Percentiles rank a stretch among this genome's conserved stretches.
Conservation (phyloP, 805 yeast species). For the Pichia membranifaciens region DNA sequence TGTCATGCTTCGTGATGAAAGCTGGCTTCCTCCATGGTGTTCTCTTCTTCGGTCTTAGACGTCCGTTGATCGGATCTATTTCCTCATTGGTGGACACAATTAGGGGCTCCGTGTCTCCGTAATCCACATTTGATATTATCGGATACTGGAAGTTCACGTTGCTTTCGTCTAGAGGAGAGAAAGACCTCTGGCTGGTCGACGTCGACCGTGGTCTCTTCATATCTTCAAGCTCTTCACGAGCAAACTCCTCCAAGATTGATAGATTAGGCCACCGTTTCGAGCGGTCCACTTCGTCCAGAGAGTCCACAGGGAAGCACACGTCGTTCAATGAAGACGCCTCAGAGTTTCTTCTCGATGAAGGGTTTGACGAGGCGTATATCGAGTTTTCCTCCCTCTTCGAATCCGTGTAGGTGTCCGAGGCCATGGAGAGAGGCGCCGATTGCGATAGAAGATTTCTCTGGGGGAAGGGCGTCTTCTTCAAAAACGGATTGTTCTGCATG, state of each 20-base stretch:
- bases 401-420: neutral
- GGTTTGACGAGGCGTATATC: slow-evolving; percentile 45
- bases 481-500: neutral
- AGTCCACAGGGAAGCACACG: slow-evolving; percentile 84
- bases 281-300: slow-evolving; percentile 26
- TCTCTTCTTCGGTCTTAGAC: slow-evolving; percentile 68
- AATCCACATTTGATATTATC: slow-evolving; percentile 28
- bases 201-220: slow-evolving; percentile 23
- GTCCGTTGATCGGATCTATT: slow-evolving; percentile 49
- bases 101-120: slow-evolving; percentile 24
- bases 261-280: slow-evolving; percentile 77
- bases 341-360: slow-evolving; percentile 54
- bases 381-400: slow-evolving; percentile 18
- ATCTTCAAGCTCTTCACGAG: slow-evolving; percentile 54
- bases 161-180: slow-evolving; percentile 9
- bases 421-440: slow-evolving; percentile 6
- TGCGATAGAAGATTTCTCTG: slow-evolving; percentile 7
- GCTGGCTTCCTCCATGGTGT: slow-evolving; percentile 61
- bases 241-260: slow-evolving; percentile 66
- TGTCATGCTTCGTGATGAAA: slow-evolving; percentile 14
- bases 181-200: slow-evolving; percentile 22
- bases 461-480: neutral
- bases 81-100: slow-evolving; percentile 42
- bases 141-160: slow-evolving; percentile 37
- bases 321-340: slow-evolving; percentile 78